Percentiles rank a stretch among this genome's conserved stretches.
phyloP scores from a whole-genome alignment of 805 yeast genomes.

The Saccharomycodes ludwigii region DNA sequence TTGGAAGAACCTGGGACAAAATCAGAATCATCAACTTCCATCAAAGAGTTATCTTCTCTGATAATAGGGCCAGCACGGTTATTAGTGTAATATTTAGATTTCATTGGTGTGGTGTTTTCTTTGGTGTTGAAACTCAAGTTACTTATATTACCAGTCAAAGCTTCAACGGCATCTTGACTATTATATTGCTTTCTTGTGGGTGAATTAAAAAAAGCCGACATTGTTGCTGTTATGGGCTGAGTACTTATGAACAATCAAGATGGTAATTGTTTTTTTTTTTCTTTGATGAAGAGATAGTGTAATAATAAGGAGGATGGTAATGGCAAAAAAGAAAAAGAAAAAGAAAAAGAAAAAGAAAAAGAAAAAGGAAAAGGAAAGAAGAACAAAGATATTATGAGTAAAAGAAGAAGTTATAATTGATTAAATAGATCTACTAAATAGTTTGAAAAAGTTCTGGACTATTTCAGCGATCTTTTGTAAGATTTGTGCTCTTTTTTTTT shows the following conservation, averaged over 20 bases:
- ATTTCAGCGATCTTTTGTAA: too few relatives aligned
- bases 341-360: too few relatives aligned
- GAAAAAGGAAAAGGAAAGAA: too few relatives aligned
- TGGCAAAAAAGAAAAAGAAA: too few relatives aligned
- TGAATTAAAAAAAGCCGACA: not conserved
- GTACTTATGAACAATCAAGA: too few relatives aligned
- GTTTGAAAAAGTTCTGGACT: too few relatives aligned
- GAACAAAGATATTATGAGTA: too few relatives aligned
- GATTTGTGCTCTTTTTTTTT: too few relatives aligned
- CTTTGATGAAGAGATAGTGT: not conserved
- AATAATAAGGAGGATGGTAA: too few relatives aligned
- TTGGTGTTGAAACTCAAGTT: slow-evolving; percentile 16
- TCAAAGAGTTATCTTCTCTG: slow-evolving; percentile 19
- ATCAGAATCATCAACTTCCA: slow-evolving; percentile 22
- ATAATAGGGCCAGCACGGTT: slow-evolving; percentile 11
- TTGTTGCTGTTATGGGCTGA: not conserved
- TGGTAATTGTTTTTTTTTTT: not conserved
- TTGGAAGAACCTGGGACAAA: slow-evolving; percentile 7
- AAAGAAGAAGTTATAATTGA: too few relatives aligned
- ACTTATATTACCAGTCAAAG: slow-evolving; percentile 23
- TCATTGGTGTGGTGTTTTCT: slow-evolving; percentile 13
- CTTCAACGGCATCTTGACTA: slow-evolving; percentile 18
- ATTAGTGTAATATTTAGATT: slow-evolving; percentile 7
- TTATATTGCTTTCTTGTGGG: not conserved
- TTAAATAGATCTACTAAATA: too few relatives aligned